A percentile compares a stretch with the other conserved stretches of the same genome.
phyloP scores from a whole-genome alignment of 768 basidiomycete species.

The Sarcomyxa edulis region DNA sequence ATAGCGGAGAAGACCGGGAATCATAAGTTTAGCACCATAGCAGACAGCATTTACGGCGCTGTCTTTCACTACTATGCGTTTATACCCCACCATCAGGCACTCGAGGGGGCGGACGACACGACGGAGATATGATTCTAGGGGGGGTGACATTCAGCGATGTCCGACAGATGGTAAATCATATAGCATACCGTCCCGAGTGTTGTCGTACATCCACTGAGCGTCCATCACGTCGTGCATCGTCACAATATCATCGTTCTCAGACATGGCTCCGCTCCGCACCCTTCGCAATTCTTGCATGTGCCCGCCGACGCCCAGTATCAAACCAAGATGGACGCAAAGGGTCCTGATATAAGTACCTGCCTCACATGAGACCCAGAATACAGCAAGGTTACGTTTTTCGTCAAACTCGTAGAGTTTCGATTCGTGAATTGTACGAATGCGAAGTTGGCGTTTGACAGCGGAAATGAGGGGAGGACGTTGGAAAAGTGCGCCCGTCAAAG shows the following conservation, averaged over 20 bases:
- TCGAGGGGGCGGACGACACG: constrained; percentile 93
- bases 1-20: constrained; percentile 95
- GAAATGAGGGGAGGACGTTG: constrained; percentile 99
- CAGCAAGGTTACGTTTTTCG: constrained; percentile 91
- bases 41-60: constrained; percentile 98
- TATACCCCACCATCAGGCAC: constrained; percentile 91
- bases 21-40: constrained; percentile 99
- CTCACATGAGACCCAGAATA: constrained; percentile 99
- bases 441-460: constrained; percentile 96
- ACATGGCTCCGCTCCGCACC: constrained; percentile 93
- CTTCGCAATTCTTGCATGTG: constrained; percentile 99
- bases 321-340: constrained; percentile 93
- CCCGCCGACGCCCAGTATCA: constrained; percentile 94
- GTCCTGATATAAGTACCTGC: constrained; percentile 97
- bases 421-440: constrained; percentile 95
- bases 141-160: constrained; percentile 4
- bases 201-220: constrained; percentile 98
- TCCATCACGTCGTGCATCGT: constrained; percentile 99
- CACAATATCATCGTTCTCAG: constrained; percentile 96
- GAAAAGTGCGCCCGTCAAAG: constrained; percentile 95
- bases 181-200: constrained; percentile 84
- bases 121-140: constrained; percentile 88
- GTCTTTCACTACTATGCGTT: constrained; percentile 98
- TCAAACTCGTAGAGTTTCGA: constrained; percentile 96
- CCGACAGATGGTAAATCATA: neutral